Evolutionary conservation across 2,329 filamentous ascomycete genomes (phyloP).

Genomic region (Colletotrichum sp.): DNA sequence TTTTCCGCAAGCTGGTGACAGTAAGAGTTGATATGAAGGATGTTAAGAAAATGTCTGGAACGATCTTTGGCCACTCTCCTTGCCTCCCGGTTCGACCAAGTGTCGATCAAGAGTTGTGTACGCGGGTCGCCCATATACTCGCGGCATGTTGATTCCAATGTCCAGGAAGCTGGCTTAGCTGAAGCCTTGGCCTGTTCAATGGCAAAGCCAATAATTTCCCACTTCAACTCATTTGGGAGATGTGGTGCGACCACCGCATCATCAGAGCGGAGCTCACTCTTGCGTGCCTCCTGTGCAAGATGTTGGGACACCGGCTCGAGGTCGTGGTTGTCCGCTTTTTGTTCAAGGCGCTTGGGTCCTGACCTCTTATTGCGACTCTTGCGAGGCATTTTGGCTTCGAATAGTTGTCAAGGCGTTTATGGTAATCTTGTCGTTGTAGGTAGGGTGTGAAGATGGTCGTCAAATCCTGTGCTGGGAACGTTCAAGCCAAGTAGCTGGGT

Average conservation of each 20-base stretch:
- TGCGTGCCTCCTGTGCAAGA: neutral
- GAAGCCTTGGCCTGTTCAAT: neutral
- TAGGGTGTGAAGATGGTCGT: neutral
- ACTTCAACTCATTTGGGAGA: neutral
- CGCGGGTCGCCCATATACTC: neutral
- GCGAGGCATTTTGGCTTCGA: neutral
- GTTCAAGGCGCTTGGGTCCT: neutral
- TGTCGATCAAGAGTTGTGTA: neutral
- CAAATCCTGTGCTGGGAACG: neutral
- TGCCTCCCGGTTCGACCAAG: neutral
- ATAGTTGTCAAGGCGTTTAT: neutral
- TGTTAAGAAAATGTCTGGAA: neutral
- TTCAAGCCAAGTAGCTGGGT: neutral
- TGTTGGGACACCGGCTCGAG: neutral
- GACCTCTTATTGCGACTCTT: neutral
- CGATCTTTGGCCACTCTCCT: neutral
- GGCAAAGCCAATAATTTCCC: neutral
- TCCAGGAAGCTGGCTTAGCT: neutral
- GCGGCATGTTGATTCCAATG: neutral
- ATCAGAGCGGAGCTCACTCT: neutral
- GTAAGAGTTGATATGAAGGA: neutral
- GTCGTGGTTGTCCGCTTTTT: neutral
- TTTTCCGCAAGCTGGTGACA: neutral
- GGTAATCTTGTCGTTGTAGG: neutral
- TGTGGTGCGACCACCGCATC: neutral